Evolutionary conservation across 192 early-diverging fungal genomes (phyloP), one percentile per base, ranked within the genome.

Genomic region (Podila minutissima): DNA sequence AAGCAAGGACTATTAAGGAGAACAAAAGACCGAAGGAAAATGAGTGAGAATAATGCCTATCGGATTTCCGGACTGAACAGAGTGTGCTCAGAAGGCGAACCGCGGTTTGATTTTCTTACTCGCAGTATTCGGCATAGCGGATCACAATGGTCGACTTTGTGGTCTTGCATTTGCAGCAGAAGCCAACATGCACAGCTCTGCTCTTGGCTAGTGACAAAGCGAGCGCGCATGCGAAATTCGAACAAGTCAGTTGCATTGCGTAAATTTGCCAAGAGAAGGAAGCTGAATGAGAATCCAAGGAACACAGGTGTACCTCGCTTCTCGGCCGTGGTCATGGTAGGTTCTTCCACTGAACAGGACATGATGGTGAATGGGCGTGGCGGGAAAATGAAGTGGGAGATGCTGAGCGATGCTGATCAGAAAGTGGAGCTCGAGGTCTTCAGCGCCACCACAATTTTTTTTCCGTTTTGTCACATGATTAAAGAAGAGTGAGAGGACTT

Each of bases 101-200:
- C 15, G 15, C 41, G 4, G 2, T 41, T 35, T 24, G 31, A 10
- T 26, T 12, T 62, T 22, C 26, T 64, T 88, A 89, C 90, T 91
- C 89, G 90, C 95, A 97, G 84, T 95, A 97, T 66, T 87, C 81
- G 48, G 89, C 88, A 68, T 89, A 89, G 59, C 95, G 88, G 58
- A 94, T 88, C 20, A 87, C 65, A 31, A 97, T 84, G 41, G 84
- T 88, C 10, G 94, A 90, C 49, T 81, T 76, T 55, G 85, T 75
- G 3, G 74, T 82, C 68, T 95, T 97, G 87, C 95, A 97, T 74
- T 97, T 97, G 70, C 91, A 84, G 68, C 94, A 96, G 13, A 74
- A 81, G 1, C 77, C 77, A 17, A 26, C 66, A 41, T 81, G 77
- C 33, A 81, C 77, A 15, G 66, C 71, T 31, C 77, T 81, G 17